phyloP scores from a whole-genome alignment of 2,329 filamentous ascomycete species.

The Hymenoscyphus linearis region DNA sequence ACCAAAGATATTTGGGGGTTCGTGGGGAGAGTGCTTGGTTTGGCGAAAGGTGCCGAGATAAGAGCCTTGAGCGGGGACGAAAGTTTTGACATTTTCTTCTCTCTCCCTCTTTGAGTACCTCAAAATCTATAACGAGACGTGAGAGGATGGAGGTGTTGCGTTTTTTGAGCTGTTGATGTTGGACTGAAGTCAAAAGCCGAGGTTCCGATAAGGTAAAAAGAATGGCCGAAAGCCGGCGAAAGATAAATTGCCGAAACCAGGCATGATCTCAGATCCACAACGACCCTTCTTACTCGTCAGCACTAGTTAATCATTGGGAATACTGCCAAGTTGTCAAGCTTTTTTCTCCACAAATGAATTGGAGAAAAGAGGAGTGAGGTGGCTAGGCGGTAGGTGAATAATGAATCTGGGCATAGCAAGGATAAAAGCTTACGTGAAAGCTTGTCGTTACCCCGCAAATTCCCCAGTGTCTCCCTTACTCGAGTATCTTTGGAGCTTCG shows the following conservation, averaged over 20 bases:
- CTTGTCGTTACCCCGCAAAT: too few relatives aligned
- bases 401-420: too few relatives aligned
- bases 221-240: background rate
- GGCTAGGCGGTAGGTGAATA: too few relatives aligned
- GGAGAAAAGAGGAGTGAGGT: too few relatives aligned
- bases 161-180: background rate
- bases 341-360: too few relatives aligned
- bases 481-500: background rate
- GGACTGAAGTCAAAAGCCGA: background rate
- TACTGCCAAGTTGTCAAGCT: background rate
- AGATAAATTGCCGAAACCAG: background rate
- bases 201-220: background rate
- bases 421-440: too few relatives aligned
- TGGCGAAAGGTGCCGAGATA: conserved; percentile 64
- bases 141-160: background rate
- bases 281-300: background rate
- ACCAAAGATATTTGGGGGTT: conserved; percentile 58
- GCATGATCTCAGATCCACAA: background rate
- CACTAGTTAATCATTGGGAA: background rate
- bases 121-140: background rate
- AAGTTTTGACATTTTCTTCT: conserved; percentile 61
- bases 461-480: too few relatives aligned
- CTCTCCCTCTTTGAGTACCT: background rate
- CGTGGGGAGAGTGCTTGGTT: conserved; percentile 60
- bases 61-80: conserved; percentile 66